Evolutionary conservation across 305 asterid genomes (phyloP).

Genomic region (Rubia balearica): DNA sequence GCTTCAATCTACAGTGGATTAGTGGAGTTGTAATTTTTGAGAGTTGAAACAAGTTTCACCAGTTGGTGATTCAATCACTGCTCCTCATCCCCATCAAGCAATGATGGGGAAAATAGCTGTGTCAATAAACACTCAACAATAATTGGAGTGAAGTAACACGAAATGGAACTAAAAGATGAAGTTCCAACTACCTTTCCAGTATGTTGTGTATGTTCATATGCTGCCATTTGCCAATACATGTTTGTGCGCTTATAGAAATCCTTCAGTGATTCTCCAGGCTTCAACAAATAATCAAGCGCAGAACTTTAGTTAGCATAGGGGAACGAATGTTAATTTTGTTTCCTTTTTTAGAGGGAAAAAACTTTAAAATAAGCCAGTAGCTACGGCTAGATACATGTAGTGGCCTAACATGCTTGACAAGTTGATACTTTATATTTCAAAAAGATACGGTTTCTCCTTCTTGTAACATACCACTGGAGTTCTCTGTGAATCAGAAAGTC

Average conservation of each 20-base stretch:
- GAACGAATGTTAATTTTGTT: not conserved
- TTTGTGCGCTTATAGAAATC: constrained; percentile 91
- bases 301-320: constrained; percentile 14
- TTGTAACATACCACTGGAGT: constrained; percentile 62
- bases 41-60: not conserved
- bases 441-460: not conserved
- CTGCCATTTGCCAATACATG: constrained; percentile 99
- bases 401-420: not conserved
- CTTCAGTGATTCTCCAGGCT: constrained; percentile 89
- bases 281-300: constrained; percentile 16
- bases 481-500: constrained; percentile 95
- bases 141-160: not conserved
- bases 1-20: not conserved
- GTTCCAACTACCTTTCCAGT: constrained; percentile 69
- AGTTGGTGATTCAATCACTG: not conserved
- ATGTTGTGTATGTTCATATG: constrained; percentile 92
- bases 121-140: not conserved
- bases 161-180: not conserved
- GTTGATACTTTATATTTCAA: not conserved
- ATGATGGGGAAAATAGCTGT: not conserved
- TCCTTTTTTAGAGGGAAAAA: not conserved
- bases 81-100: not conserved
- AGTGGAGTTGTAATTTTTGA: not conserved
- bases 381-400: constrained; percentile 1
- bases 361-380: not conserved